Conservation (phyloP, 371 early-diverging fungal genomes). For the Mucor circinelloides region DNA sequence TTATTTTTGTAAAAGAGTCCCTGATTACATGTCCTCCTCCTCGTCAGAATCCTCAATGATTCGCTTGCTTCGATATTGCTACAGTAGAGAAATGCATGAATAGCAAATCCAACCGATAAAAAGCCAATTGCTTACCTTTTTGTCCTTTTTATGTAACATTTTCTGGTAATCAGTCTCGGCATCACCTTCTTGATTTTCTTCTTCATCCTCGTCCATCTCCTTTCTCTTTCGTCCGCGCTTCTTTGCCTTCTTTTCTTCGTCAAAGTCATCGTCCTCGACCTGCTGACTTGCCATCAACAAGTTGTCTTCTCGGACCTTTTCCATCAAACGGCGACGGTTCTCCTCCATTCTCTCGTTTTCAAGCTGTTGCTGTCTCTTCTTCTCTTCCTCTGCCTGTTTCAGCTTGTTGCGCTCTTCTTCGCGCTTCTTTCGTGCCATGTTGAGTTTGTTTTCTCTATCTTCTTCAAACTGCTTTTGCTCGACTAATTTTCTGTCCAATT, state of each 20-base stretch:
- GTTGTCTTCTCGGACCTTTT: slow-evolving; percentile 34
- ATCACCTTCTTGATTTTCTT: slow-evolving; percentile 19
- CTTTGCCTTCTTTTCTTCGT: slow-evolving; percentile 30
- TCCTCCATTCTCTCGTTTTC: slow-evolving; percentile 31
- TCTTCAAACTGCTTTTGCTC: slow-evolving; percentile 65
- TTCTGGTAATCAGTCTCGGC: slow-evolving; percentile 7
- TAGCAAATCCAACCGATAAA: neutral
- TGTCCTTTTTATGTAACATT: slow-evolving; percentile 11
- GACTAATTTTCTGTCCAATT: slow-evolving; percentile 59
- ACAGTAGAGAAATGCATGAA: neutral
- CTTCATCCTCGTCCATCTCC: slow-evolving; percentile 21
- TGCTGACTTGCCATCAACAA: slow-evolving; percentile 28
- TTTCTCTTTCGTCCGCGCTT: slow-evolving; percentile 22
- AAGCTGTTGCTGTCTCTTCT: slow-evolving; percentile 23
- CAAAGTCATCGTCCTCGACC: slow-evolving; percentile 28
- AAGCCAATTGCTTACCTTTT: slow-evolving; percentile 13
- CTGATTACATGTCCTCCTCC: neutral
- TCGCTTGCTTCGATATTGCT: slow-evolving; percentile 23
- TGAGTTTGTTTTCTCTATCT: slow-evolving; percentile 43
- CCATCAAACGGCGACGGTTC: slow-evolving; percentile 29
- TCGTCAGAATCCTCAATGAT: slow-evolving; percentile 30
- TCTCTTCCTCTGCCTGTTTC: slow-evolving; percentile 28
- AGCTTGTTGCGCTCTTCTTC: slow-evolving; percentile 29
- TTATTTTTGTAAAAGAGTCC: too few species aligned
- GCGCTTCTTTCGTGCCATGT: slow-evolving; percentile 54